Evolutionary conservation across 352 stramenopile species (phyloP), one percentile per base, ranked within the genome.

Genomic region (Phytophthora agathidicida): DNA sequence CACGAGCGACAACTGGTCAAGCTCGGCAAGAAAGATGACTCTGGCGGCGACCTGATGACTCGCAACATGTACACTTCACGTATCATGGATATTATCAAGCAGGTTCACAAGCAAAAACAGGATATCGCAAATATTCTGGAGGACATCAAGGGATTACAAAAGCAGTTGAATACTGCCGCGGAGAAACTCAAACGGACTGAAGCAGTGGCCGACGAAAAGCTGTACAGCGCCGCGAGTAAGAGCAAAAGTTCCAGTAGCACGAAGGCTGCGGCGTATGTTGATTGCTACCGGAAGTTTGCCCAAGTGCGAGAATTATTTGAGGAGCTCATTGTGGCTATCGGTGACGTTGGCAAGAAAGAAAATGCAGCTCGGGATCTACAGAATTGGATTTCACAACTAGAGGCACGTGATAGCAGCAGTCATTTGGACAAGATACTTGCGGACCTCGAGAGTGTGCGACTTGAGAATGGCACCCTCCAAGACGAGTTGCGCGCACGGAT

Each of bases 51-150:
- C 0, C 47, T 31, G 0, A 72, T 65, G 83, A 89, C 50, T n/a
- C 85, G 88, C 31, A 87, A 73, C 59, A 83, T 89, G 58, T 97
- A 97, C 71, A 96, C 81, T 22, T 79, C 82, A 24, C 85, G 89
- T 2, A 96, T 97, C 57, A 89, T 96, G 76, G 89, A 96, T 57
- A 96, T 97, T 56, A 97, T 93, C 72, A 92, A 93, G 57, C 80
- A 92, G 31, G 85, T 96, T 22, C 77, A 91, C 59, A 96, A 96
- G 68, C 87, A 97, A 47, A 97, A 95, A 45, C 68, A 82, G 26
- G 88, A 95, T 32, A 96, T 96, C 19, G 45, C 68, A 10, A 93
- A 92, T 51, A 88, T 94, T 55, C 75, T 94, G 20, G 65, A 82
- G 8, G 86, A 94, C 37, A 93, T 94, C 35, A 89, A 75, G 20